phyloP scores from a whole-genome alignment of 2,329 filamentous ascomycete genomes.

The Diplodia mutila region DNA sequence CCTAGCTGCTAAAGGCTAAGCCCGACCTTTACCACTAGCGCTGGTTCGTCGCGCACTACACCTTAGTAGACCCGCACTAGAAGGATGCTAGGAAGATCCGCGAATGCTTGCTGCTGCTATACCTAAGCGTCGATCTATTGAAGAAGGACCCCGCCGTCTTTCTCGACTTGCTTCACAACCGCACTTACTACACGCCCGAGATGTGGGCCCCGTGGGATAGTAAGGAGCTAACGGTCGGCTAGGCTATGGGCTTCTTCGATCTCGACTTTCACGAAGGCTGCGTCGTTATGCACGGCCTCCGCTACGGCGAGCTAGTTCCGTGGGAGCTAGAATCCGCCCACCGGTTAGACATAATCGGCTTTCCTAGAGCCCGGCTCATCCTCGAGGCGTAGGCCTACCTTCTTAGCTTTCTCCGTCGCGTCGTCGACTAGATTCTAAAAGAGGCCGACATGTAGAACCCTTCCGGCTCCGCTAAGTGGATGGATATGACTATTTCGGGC shows the following conservation, averaged over 20 bases:
- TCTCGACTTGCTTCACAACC: conserved; percentile 24
- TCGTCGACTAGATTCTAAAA: conserved; percentile 27
- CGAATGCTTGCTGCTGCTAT: conserved; percentile 15
- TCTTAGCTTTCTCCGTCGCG: conserved; percentile 27
- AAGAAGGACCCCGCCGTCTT: conserved; percentile 14
- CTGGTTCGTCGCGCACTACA: not conserved
- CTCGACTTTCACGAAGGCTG: conserved; percentile 16
- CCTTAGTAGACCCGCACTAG: not conserved
- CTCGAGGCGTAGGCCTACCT: conserved; percentile 31
- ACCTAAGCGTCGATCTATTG: conserved; percentile 23
- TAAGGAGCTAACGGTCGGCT: not conserved
- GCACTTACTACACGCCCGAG: conserved; percentile 8
- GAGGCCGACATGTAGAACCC: not conserved
- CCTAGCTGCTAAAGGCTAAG: conserved; percentile 7
- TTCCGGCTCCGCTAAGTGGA: conserved; percentile 20
- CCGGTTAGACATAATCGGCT: conserved; percentile 30
- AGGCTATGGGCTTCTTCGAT: conserved; percentile 21
- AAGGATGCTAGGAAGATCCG: conserved; percentile 14
- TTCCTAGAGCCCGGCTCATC: conserved; percentile 30
- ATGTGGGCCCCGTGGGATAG: conserved; percentile 27
- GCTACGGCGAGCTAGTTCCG: conserved; percentile 27
- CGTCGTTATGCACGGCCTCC: conserved; percentile 26
- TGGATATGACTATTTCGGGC: conserved; percentile 5
- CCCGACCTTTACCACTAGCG: conserved; percentile 19
- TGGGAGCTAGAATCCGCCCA: conserved; percentile 30